A percentile compares a stretch with the other conserved stretches of the same genome.
phyloP scores from a whole-genome alignment of 2,329 filamentous ascomycete species.

The Sporothrix curviconia region DNA sequence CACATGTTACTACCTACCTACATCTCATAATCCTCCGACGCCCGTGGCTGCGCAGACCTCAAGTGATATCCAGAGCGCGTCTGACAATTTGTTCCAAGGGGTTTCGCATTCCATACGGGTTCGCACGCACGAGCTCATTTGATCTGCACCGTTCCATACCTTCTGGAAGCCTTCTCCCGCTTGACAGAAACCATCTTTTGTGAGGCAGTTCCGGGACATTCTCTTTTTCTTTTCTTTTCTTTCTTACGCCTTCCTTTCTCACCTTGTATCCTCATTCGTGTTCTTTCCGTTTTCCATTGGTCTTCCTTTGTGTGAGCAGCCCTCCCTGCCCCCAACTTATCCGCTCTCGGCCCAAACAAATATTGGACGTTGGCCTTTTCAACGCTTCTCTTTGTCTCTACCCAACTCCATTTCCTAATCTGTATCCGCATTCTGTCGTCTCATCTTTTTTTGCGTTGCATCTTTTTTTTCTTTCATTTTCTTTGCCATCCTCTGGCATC shows the following conservation, averaged over 20 bases:
- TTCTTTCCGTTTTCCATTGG: no score
- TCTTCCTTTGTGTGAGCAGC: background rate
- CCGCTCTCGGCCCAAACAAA: slow-evolving; percentile 3
- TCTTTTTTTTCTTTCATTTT: slow-evolving; percentile 1
- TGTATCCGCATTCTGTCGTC: no score
- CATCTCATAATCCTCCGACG: background rate
- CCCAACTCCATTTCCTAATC: no score
- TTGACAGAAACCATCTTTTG: background rate
- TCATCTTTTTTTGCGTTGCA: background rate
- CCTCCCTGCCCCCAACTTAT: background rate
- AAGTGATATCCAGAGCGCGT: slow-evolving; percentile 1
- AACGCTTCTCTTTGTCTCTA: background rate
- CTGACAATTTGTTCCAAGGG: slow-evolving; percentile 18
- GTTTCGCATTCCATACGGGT: slow-evolving; percentile 13
- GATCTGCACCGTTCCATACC: slow-evolving; percentile 13
- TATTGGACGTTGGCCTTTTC: no score
- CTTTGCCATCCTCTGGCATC: background rate
- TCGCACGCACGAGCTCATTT: slow-evolving; percentile 1
- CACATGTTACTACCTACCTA: background rate
- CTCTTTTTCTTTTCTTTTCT: background rate
- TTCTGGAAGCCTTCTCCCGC: slow-evolving; percentile 19
- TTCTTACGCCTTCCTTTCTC: background rate
- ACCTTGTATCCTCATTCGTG: no score
- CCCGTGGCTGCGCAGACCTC: background rate
- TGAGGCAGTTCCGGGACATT: background rate